A percentile compares a stretch with the other conserved stretches of the same genome.
These are phyloP conservation scores for Tephrocybe sp. DNA, from an alignment of 768 basidiomycete genomes.

Conservation along the genomic window DNA sequence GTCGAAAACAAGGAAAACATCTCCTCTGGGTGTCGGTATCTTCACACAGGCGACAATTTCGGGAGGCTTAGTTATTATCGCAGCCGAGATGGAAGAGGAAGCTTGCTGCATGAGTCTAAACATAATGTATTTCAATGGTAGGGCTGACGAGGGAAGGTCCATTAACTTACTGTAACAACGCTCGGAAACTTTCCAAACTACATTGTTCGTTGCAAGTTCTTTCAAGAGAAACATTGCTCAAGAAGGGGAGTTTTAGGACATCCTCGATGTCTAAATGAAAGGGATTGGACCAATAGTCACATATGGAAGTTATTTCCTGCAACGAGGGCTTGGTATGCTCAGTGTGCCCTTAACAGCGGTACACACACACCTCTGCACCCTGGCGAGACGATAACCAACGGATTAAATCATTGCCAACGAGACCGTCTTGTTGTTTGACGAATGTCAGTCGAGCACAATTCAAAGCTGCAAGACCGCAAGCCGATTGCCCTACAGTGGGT, in stretches of 20 bases:
- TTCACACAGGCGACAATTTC: constrained; percentile 62
- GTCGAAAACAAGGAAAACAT: constrained; percentile 62
- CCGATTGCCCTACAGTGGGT: constrained; percentile 34
- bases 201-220: constrained; percentile 38
- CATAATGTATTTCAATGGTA: background rate
- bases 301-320: constrained; percentile 60
- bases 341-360: no score
- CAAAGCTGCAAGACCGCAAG: constrained; percentile 67
- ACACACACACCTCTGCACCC: constrained; percentile 33
- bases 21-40: constrained; percentile 28
- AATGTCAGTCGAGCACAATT: constrained; percentile 61
- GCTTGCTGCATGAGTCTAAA: constrained; percentile 27
- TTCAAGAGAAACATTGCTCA: constrained; percentile 36
- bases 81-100: constrained; percentile 30
- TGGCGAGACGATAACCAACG: constrained; percentile 30
- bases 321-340: background rate
- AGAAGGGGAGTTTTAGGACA: constrained; percentile 48
- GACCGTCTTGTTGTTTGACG: constrained; percentile 28
- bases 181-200: constrained; percentile 22
- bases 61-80: constrained; percentile 68
- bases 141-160: constrained; percentile 12
- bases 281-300: constrained; percentile 51
- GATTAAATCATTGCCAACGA: constrained; percentile 30
- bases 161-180: constrained; percentile 27
- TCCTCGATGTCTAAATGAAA: constrained; percentile 59